Conservation (phyloP, 2,329 filamentous ascomycete species). For the Coniochaeta sp. region DNA sequence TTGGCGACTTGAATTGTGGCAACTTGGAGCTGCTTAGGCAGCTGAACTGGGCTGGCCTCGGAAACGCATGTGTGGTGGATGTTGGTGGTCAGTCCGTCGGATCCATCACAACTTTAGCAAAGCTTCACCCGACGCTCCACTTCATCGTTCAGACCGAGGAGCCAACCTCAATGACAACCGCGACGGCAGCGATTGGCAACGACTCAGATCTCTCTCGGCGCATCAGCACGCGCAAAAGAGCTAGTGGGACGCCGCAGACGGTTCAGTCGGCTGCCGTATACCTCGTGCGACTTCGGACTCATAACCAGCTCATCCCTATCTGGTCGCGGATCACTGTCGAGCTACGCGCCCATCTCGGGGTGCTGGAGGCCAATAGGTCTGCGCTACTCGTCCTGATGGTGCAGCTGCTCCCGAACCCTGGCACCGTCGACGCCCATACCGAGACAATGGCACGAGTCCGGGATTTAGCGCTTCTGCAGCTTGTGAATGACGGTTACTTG, state of each 20-base stretch:
- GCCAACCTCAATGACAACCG: not conserved
- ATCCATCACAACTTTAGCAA: conserved; percentile 8
- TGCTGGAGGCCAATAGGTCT: conserved; percentile 18
- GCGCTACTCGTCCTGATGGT: conserved; percentile 20
- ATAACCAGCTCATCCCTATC: conserved; percentile 1
- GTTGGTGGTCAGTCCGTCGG: not conserved
- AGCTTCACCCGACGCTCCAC: conserved; percentile 15
- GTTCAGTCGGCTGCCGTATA: conserved; percentile 25
- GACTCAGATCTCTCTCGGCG: not conserved
- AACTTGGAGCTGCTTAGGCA: conserved; percentile 16
- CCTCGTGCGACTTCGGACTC: conserved; percentile 19
- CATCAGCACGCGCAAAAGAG: conserved; percentile 11
- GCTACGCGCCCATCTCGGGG: conserved; percentile 21
- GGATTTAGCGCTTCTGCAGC: conserved; percentile 22
- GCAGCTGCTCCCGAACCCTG: conserved; percentile 16
- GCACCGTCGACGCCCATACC: conserved; percentile 10
- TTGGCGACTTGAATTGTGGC: conserved; percentile 9
- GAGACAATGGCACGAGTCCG: conserved; percentile 17
- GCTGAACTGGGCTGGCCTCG: conserved; percentile 20
- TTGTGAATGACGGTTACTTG: conserved; percentile 19
- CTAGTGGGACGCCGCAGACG: conserved; percentile 14
- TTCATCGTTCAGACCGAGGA: conserved; percentile 17
- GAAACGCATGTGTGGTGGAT: conserved; percentile 19
- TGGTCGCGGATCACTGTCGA: conserved; percentile 15
- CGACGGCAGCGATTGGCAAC: not conserved